Evolutionary conservation across 1,139 yeast genomes (phyloP).

Genomic region (Magnusiomyces sp.): DNA sequence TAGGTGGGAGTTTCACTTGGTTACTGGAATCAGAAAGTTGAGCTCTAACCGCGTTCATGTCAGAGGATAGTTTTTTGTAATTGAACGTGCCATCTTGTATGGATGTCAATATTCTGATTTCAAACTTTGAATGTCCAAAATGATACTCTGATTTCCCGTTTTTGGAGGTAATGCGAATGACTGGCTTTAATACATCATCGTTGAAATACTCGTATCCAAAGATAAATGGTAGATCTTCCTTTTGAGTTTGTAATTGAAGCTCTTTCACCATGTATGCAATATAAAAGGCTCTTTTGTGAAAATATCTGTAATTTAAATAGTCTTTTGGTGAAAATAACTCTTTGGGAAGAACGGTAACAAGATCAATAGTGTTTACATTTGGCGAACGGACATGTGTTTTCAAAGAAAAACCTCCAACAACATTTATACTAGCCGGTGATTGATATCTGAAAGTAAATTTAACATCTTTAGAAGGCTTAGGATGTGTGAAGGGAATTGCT

Average conservation of each 20-base stretch:
- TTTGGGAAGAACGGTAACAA: slow-evolving; percentile 74
- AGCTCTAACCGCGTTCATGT: slow-evolving; percentile 56
- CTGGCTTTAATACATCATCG: slow-evolving; percentile 31
- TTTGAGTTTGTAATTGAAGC: slow-evolving; percentile 46
- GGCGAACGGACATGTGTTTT: slow-evolving; percentile 67
- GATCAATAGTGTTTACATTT: slow-evolving; percentile 61
- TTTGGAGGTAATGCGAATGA: slow-evolving; percentile 20
- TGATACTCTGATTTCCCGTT: slow-evolving; percentile 34
- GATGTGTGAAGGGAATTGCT: slow-evolving; percentile 81
- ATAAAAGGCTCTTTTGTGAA: slow-evolving; percentile 84
- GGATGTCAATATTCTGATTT: slow-evolving; percentile 64
- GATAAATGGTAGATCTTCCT: slow-evolving; percentile 38
- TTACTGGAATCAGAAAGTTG: slow-evolving; percentile 20
- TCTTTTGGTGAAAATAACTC: slow-evolving; percentile 75
- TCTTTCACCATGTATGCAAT: slow-evolving; percentile 67
- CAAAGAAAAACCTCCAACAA: slow-evolving; percentile 84
- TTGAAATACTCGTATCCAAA: slow-evolving; percentile 49
- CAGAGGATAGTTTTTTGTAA: slow-evolving; percentile 65
- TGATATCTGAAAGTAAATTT: slow-evolving; percentile 64
- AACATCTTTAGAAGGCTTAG: slow-evolving; percentile 58
- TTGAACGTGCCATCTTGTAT: slow-evolving; percentile 68
- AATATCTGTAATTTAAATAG: slow-evolving; percentile 78
- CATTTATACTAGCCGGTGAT: slow-evolving; percentile 67
- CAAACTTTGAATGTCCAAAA: slow-evolving; percentile 62
- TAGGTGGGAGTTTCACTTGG: slow-evolving; percentile 50